Evolutionary conservation across 768 basidiomycete genomes (phyloP), one percentile per base, ranked within the genome.

Genomic region (Pleurotus salmoneostramineus): DNA sequence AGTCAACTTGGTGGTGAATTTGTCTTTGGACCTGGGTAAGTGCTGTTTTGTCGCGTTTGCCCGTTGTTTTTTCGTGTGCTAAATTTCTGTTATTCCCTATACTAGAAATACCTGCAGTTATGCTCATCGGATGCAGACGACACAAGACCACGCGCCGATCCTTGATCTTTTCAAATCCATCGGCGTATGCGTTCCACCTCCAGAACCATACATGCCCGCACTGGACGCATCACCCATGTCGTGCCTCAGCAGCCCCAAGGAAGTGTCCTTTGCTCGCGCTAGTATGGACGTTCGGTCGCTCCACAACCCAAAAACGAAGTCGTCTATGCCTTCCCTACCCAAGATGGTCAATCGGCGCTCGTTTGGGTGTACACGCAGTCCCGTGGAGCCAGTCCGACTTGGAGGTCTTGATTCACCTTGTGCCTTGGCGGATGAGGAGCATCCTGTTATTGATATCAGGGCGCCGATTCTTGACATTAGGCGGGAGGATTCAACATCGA

Each of bases 1-100:
- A 71, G 79, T 43, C 92, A 95, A 70, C 76, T 96, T 15, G 95
- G 95, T 7, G 95, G 95, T 21, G 95, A 98, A 74, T 95, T 96
- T 66, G 80, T 78, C 6, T 70, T 76, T 60, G 79, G 76, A 17
- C 76, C 73, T 50, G 77, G 77, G 77, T 80, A 50, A 58, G 77
- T 65, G 4, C n/a, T 33, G 33, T n/a, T 56, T 40, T 7, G 12
- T 34, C 14, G n/a, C n/a, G n/a, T n/a, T n/a, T n/a, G n/a, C n/a
- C n/a, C n/a, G n/a, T n/a, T n/a, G n/a, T n/a, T n/a, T n/a, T n/a
- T n/a, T 33, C 15, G 8, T 8, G 21, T 27, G 36, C 31, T 34
- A 31, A 21, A n/a, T 6, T 51, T 51, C 21, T 58, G 33, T 56
- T 4, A 60, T 56, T 50, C 45, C 17, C 32, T 27, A 6, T n/a